Conservation (phyloP, 768 basidiomycete species). For the Albatrellus ellisii region DNA sequence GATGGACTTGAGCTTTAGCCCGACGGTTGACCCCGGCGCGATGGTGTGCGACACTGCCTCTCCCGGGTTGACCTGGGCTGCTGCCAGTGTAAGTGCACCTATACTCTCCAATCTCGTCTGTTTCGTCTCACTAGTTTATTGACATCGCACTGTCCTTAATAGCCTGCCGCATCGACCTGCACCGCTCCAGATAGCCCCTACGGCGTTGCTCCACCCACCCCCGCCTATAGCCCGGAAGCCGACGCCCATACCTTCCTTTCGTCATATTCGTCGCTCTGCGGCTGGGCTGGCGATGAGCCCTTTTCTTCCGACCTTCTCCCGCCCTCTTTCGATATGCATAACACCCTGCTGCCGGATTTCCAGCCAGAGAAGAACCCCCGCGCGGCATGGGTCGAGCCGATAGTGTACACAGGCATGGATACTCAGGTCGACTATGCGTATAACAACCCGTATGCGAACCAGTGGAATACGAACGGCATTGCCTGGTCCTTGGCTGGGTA, state of each 20-base stretch:
- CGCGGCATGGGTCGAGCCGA: too few species aligned
- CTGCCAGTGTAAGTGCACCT: not conserved
- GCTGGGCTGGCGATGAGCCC: constrained; percentile 12
- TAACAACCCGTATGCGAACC: too few species aligned
- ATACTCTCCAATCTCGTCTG: not conserved
- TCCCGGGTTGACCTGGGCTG: not conserved
- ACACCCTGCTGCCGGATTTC: too few species aligned
- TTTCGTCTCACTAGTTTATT: not conserved
- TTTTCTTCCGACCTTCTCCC: too few species aligned
- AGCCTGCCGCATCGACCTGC: constrained; percentile 4
- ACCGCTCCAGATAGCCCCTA: constrained; percentile 13
- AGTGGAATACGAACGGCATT: too few species aligned
- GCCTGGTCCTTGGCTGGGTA: too few species aligned
- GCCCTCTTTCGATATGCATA: too few species aligned
- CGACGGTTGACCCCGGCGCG: not conserved
- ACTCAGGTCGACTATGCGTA: too few species aligned
- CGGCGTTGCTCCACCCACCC: constrained; percentile 5
- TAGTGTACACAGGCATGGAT: too few species aligned
- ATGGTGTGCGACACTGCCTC: not conserved
- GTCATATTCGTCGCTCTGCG: constrained; percentile 12
- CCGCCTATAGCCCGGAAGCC: not conserved
- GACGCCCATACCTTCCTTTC: constrained; percentile 9
- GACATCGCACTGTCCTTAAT: not conserved
- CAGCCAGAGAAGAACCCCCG: too few species aligned
- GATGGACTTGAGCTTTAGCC: not conserved